Evolutionary conservation across 2,329 filamentous ascomycete genomes (phyloP).

Genomic region (Hymenoscyphus salicellus): DNA sequence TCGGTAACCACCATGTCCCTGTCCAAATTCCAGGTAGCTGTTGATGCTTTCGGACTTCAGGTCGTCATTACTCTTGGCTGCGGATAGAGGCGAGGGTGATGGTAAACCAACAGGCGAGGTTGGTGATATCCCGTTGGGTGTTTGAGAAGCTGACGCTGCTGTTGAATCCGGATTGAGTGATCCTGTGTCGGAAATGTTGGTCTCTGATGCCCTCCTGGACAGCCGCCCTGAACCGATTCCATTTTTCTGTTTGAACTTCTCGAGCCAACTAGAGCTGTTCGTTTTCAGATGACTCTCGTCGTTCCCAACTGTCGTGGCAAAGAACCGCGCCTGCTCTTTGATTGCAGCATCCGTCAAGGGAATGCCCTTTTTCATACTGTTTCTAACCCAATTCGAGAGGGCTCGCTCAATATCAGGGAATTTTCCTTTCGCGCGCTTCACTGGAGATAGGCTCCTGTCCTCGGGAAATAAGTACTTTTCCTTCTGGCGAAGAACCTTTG

Average conservation of each 20-base stretch:
- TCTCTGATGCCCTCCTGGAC: constrained; percentile 58
- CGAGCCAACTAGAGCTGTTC: constrained; percentile 76
- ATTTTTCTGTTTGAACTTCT: constrained; percentile 88
- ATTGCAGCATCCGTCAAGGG: constrained; percentile 77
- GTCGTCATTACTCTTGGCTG: constrained; percentile 62
- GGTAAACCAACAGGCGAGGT: constrained; percentile 64
- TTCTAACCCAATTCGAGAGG: constrained; percentile 80
- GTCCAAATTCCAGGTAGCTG: constrained; percentile 57
- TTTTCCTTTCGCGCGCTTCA: constrained; percentile 80
- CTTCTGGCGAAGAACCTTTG: constrained; percentile 90
- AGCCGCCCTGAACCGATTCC: constrained; percentile 41
- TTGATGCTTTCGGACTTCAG: constrained; percentile 58
- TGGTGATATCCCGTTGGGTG: constrained; percentile 67
- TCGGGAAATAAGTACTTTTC: constrained; percentile 87
- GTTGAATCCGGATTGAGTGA: constrained; percentile 55
- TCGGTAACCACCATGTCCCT: constrained; percentile 50
- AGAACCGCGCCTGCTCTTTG: constrained; percentile 77
- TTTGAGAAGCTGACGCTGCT: constrained; percentile 55
- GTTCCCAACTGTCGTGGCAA: constrained; percentile 69
- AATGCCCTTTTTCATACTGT: constrained; percentile 72
- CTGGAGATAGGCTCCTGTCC: constrained; percentile 73
- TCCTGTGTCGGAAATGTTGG: constrained; percentile 68
- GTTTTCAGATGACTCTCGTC: constrained; percentile 69
- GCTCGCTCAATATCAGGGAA: constrained; percentile 89
- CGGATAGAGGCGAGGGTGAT: constrained; percentile 68